These are phyloP conservation scores for Protoeuglena noctilucae DNA, from an alignment of 139 green algal species.

Conservation along the genomic window DNA sequence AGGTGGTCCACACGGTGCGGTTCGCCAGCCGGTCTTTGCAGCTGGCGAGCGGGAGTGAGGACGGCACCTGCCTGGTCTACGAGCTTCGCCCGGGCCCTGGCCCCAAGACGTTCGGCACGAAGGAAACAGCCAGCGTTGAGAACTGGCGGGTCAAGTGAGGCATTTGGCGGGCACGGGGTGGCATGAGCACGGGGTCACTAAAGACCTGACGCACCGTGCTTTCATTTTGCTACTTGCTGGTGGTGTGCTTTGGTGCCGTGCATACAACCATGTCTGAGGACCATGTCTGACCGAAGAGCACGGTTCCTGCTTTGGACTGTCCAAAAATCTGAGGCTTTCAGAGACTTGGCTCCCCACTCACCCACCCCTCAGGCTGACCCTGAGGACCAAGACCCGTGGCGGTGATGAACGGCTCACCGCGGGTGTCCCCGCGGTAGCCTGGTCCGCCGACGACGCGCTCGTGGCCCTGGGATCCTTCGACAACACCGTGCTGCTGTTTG, in stretches of 20 bases:
- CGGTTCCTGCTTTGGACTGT: no score
- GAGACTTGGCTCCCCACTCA: no score
- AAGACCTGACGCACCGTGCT: constrained; percentile 29
- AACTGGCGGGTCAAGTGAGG: constrained; percentile 20
- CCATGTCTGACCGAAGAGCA: no score
- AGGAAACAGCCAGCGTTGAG: constrained; percentile 19
- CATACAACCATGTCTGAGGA: no score
- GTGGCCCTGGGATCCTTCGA: constrained; percentile 25
- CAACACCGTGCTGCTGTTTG: constrained; percentile 27
- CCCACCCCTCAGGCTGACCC: no score
- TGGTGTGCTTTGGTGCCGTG: no score
- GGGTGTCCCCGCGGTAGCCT: constrained; percentile 29
- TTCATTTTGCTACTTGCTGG: no score
- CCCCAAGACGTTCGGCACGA: constrained; percentile 12
- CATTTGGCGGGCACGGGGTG: no score
- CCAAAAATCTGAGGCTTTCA: no score
- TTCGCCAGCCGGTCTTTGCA: constrained; percentile 15
- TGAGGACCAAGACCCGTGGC: no score
- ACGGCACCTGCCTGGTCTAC: constrained; percentile 19
- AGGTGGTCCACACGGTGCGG: constrained; percentile 21
- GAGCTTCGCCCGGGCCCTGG: constrained; percentile 10
- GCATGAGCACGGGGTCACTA: constrained; percentile 15
- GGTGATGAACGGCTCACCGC: no score
- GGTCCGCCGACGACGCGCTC: constrained; percentile 19
- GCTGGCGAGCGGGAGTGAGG: constrained; percentile 20